Percentiles rank a stretch among this genome's conserved stretches.
These are phyloP conservation scores for Arachnomyces sp. DNA, from an alignment of 2,329 filamentous ascomycete species.

Conservation along the genomic window DNA sequence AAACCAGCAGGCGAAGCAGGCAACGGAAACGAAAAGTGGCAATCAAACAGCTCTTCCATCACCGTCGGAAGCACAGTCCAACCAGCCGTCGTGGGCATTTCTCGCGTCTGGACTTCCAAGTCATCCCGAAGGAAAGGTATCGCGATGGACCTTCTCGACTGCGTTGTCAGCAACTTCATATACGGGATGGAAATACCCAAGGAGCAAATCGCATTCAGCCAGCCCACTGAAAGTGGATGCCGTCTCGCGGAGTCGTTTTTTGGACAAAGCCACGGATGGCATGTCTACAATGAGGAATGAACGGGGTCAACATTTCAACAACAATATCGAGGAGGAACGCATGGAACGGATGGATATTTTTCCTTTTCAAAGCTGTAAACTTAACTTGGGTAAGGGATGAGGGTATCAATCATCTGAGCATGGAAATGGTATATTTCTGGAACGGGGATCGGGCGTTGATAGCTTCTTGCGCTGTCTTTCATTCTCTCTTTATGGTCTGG, in stretches of 20 bases:
- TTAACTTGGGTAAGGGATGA: too few relatives aligned
- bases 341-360: conserved; percentile 3
- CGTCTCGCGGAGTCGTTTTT: conserved; percentile 52
- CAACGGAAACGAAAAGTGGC: conserved; percentile 9
- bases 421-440: too few relatives aligned
- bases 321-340: conserved; percentile 7
- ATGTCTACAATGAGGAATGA: conserved; percentile 47
- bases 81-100: conserved; percentile 51
- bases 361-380: not conserved
- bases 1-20: conserved; percentile 19
- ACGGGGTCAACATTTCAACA: conserved; percentile 10
- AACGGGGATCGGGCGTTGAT: too few relatives aligned
- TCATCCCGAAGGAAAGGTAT: conserved; percentile 49
- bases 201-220: conserved; percentile 53
- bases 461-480: too few relatives aligned
- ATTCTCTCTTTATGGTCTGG: too few relatives aligned
- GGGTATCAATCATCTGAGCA: too few relatives aligned
- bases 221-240: conserved; percentile 55
- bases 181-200: conserved; percentile 49
- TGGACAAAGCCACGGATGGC: conserved; percentile 48
- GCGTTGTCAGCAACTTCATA: conserved; percentile 47
- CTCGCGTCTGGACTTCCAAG: conserved; percentile 57
- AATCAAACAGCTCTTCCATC: conserved; percentile 33
- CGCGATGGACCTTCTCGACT: conserved; percentile 50
- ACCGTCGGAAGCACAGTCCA: conserved; percentile 36